Conservation (phyloP, 176 grass and related monocot genomes). For the Cenchrus fungigraminus region DNA sequence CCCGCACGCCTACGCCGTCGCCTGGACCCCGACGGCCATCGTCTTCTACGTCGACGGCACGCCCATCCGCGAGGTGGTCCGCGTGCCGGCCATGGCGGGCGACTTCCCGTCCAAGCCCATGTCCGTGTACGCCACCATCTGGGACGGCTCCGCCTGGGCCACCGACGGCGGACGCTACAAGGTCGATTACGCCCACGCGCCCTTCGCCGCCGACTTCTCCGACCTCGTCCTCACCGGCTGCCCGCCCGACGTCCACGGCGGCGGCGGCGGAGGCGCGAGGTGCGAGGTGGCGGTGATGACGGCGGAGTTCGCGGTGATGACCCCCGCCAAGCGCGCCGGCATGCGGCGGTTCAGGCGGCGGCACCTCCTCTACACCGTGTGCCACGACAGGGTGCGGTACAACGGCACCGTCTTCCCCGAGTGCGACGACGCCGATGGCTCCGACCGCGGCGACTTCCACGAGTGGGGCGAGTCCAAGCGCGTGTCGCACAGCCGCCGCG, state of each 20-base stretch:
- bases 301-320: conserved; percentile 67
- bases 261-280: conserved; percentile 27
- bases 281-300: conserved; percentile 71
- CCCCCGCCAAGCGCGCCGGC: conserved; percentile 58
- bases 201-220: conserved; percentile 69
- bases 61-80: conserved; percentile 74
- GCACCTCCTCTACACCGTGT: conserved; percentile 73
- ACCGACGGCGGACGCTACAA: conserved; percentile 73
- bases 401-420: conserved; percentile 65
- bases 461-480: conserved; percentile 76
- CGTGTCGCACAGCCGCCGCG: conserved; percentile 19
- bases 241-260: background rate
- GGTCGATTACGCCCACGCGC: conserved; percentile 78
- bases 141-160: conserved; percentile 91
- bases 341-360: conserved; percentile 72
- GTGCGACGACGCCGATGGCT: conserved; percentile 53
- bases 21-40: conserved; percentile 76
- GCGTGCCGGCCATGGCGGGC: conserved; percentile 56
- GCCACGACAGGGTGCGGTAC: conserved; percentile 77
- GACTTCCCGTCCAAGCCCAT: conserved; percentile 92
- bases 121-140: conserved; percentile 94
- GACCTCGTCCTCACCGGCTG: conserved; percentile 63
- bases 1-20: conserved; percentile 75
- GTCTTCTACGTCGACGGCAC: conserved; percentile 81
- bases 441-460: conserved; percentile 47